These are phyloP conservation scores for Colletotrichum sp. DNA, from an alignment of 2,329 filamentous ascomycete genomes.

Conservation along the genomic window DNA sequence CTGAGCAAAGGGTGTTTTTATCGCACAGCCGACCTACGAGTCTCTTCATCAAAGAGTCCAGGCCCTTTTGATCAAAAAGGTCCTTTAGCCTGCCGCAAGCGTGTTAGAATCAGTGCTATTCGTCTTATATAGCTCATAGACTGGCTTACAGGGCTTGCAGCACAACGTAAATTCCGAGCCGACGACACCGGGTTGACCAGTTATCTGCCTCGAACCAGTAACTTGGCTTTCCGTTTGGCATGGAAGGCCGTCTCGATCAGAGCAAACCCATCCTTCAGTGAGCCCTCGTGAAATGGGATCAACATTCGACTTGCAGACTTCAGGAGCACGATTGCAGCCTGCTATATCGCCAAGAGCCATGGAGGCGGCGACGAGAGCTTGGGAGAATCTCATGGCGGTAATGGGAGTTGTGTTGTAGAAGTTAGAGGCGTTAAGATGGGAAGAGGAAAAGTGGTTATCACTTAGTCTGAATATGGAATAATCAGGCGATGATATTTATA, in stretches of 20 bases:
- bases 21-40: background rate
- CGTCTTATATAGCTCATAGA: too few species aligned
- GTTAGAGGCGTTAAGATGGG: background rate
- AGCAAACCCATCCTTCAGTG: background rate
- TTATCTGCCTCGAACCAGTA: background rate
- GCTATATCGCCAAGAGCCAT: background rate
- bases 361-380: background rate
- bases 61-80: too few species aligned
- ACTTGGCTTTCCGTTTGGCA: background rate
- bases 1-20: background rate
- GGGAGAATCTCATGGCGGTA: background rate
- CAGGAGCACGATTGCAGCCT: background rate
- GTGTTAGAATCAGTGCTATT: too few species aligned
- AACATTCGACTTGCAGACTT: background rate
- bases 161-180: background rate
- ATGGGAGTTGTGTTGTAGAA: background rate
- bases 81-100: too few species aligned
- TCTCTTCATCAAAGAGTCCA: too few species aligned
- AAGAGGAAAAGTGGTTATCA: background rate
- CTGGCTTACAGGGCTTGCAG: too few species aligned
- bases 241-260: background rate
- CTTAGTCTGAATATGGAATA: background rate
- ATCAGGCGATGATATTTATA: background rate
- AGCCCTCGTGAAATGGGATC: background rate
- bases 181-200: background rate